These are phyloP conservation scores for Colletotrichum caudatum DNA, from an alignment of 2,329 filamentous ascomycete genomes.

Conservation along the genomic window DNA sequence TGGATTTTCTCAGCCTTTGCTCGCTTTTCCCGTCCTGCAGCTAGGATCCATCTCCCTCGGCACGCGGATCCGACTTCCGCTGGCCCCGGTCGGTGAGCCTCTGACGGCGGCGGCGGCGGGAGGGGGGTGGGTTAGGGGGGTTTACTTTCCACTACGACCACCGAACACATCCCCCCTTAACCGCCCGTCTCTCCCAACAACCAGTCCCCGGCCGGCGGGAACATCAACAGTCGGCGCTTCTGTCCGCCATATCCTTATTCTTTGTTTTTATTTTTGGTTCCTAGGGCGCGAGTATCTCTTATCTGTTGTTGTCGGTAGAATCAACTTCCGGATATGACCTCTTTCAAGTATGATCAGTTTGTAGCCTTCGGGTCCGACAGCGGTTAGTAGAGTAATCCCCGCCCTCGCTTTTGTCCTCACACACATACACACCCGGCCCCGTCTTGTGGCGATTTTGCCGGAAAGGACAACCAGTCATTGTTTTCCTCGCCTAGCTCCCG, in stretches of 20 bases:
- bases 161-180: background rate
- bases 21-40: background rate
- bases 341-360: slow-evolving; percentile 49
- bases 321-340: slow-evolving; percentile 25
- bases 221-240: background rate
- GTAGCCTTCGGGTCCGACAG: slow-evolving; percentile 62
- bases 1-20: slow-evolving; percentile 21
- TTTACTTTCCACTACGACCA: slow-evolving; percentile 15
- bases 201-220: background rate
- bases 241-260: background rate
- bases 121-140: no score
- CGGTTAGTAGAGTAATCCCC: slow-evolving; percentile 50
- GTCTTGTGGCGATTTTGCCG: slow-evolving; percentile 3
- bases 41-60: slow-evolving; percentile 22
- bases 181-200: slow-evolving; percentile 1
- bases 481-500: background rate
- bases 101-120: slow-evolving; percentile 29
- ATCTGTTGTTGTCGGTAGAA: background rate
- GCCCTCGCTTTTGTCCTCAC: no score
- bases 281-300: background rate
- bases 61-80: slow-evolving; percentile 13
- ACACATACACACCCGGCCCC: background rate
- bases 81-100: slow-evolving; percentile 27
- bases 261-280: background rate
- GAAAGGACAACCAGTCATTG: no score